A percentile compares a stretch with the other conserved stretches of the same genome.
Conservation (phyloP, 1,284 basidiomycete species). For the Garcileccinum viscosum region DNA sequence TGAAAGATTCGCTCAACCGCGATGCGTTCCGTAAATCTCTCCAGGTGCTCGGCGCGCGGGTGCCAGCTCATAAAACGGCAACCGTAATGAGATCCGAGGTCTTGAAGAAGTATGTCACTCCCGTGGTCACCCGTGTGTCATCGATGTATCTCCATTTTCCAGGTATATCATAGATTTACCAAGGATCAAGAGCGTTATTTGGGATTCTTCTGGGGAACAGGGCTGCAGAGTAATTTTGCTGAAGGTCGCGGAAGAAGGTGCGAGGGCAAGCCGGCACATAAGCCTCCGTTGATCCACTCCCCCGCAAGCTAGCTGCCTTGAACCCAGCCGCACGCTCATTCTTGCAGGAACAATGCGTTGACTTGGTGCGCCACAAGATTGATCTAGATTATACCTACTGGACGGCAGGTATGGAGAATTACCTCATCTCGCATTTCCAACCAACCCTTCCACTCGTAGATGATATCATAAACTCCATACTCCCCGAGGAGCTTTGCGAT, state of each 20-base stretch:
- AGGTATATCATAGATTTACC: slow-evolving; percentile 70
- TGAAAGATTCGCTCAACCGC: slow-evolving; percentile 60
- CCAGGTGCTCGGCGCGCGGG: slow-evolving; percentile 68
- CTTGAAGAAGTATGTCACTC: slow-evolving; percentile 61
- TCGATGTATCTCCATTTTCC: slow-evolving; percentile 1
- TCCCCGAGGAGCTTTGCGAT: slow-evolving; percentile 78
- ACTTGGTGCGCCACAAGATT: slow-evolving; percentile 65
- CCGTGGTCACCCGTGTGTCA: background rate
- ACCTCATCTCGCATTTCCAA: background rate
- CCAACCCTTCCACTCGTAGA: slow-evolving; percentile 52
- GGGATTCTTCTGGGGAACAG: slow-evolving; percentile 53
- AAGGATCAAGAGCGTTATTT: slow-evolving; percentile 65
- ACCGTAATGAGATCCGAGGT: slow-evolving; percentile 59
- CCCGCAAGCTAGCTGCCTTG: slow-evolving; percentile 70
- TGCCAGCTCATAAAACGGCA: slow-evolving; percentile 64
- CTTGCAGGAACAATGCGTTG: slow-evolving; percentile 58
- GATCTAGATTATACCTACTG: slow-evolving; percentile 84
- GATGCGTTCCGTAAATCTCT: slow-evolving; percentile 67
- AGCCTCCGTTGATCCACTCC: slow-evolving; percentile 28
- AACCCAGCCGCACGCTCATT: slow-evolving; percentile 58
- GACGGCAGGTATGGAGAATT: slow-evolving; percentile 69
- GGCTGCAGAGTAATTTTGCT: slow-evolving; percentile 68
- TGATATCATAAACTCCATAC: slow-evolving; percentile 79
- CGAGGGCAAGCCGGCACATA: slow-evolving; percentile 22
- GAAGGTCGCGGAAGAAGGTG: slow-evolving; percentile 65